Evolutionary conservation across 768 basidiomycete genomes (phyloP).

Genomic region (Russula dissimulans): DNA sequence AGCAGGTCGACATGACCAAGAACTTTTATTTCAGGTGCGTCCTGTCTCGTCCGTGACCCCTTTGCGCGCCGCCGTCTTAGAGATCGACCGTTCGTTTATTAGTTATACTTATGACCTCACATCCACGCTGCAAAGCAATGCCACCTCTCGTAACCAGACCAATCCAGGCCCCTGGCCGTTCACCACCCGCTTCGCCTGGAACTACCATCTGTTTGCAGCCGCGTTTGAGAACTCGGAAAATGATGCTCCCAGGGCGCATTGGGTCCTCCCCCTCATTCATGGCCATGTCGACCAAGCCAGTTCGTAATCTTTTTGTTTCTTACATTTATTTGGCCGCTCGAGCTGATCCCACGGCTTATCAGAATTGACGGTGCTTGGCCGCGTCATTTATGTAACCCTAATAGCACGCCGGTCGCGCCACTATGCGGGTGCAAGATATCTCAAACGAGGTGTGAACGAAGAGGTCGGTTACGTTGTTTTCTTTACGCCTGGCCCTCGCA

Average conservation of each 20-base stretch:
- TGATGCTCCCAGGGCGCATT: conserved; percentile 48
- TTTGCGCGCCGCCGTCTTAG: too few species aligned
- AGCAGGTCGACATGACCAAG: conserved; percentile 96
- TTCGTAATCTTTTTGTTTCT: conserved; percentile 35
- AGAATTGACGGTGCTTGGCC: conserved; percentile 88
- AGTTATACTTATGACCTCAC: conserved; percentile 97
- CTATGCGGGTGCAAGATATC: conserved; percentile 90
- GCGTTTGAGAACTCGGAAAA: conserved; percentile 44
- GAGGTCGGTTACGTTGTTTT: conserved; percentile 42
- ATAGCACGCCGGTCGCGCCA: conserved; percentile 91
- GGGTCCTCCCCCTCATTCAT: conserved; percentile 88
- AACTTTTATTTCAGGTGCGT: conserved; percentile 94
- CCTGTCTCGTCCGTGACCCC: too few species aligned
- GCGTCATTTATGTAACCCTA: conserved; percentile 87
- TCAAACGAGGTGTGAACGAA: conserved; percentile 91
- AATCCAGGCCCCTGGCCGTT: conserved; percentile 49
- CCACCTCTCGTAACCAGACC: conserved; percentile 47
- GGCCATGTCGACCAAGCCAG: conserved; percentile 99
- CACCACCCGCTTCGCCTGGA: conserved; percentile 92
- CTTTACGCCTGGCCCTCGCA: background rate
- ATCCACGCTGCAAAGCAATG: conserved; percentile 89
- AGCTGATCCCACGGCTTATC: conserved; percentile 4
- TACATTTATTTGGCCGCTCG: background rate
- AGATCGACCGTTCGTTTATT: background rate
- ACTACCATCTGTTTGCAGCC: conserved; percentile 72